phyloP scores from a whole-genome alignment of 2,329 filamentous ascomycete genomes.

The Penicillium aurantiogriseum region DNA sequence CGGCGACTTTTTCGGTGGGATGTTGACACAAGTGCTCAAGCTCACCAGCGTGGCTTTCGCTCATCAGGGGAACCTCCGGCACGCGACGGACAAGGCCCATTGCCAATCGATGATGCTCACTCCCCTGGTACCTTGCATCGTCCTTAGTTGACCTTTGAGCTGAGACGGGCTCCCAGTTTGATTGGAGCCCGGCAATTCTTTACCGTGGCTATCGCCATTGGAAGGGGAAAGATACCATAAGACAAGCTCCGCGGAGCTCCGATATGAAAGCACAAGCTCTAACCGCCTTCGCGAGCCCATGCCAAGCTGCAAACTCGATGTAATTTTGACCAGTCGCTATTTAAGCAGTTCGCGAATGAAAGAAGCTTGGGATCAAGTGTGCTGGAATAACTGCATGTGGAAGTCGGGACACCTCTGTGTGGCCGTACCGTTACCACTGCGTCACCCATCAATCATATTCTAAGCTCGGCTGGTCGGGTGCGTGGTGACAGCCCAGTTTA shows the following conservation, averaged over 20 bases:
- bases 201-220: not conserved
- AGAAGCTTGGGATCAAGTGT: not conserved
- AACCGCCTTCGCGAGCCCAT: not conserved
- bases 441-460: not conserved
- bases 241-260: constrained; percentile 1
- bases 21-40: not conserved
- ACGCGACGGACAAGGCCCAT: not conserved
- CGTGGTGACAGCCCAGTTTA: not conserved
- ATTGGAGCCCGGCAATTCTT: not conserved
- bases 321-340: not conserved
- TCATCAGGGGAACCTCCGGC: not conserved
- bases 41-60: not conserved
- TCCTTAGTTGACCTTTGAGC: not conserved
- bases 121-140: not conserved
- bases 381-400: not conserved
- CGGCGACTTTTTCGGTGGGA: not conserved
- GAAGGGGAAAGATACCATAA: not conserved
- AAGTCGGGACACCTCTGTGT: not conserved
- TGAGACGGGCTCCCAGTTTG: not conserved
- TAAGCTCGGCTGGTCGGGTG: not conserved
- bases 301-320: not conserved
- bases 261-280: not conserved
- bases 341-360: not conserved
- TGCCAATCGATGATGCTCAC: constrained; percentile 3
- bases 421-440: not conserved